phyloP scores from a whole-genome alignment of 768 basidiomycete species.

The Serendipita indica region DNA sequence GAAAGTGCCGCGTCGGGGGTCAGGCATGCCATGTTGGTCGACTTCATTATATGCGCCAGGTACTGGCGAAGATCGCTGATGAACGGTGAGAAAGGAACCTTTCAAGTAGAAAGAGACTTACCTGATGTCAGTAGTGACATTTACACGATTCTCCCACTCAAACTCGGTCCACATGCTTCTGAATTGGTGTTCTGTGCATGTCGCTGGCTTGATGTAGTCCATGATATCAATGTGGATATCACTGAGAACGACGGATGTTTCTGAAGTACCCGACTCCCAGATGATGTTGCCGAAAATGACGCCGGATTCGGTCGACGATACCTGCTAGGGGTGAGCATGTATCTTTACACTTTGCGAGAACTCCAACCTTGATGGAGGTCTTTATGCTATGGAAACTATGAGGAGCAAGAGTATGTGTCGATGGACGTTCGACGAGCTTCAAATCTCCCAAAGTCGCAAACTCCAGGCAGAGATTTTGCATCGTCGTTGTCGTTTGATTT shows the following conservation, averaged over 20 bases:
- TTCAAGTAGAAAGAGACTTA: constrained; percentile 27
- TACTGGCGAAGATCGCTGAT: constrained; percentile 75
- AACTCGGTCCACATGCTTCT: constrained; percentile 99
- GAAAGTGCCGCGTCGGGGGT: constrained; percentile 79
- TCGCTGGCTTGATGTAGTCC: constrained; percentile 94
- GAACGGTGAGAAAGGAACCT: neutral
- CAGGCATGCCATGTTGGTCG: constrained; percentile 94
- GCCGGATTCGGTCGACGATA: constrained; percentile 95
- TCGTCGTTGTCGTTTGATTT: constrained; percentile 85
- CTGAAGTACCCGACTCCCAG: constrained; percentile 73
- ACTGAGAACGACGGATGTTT: constrained; percentile 85
- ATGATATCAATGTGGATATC: constrained; percentile 98
- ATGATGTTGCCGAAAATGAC: constrained; percentile 97
- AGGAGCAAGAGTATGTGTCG: constrained; percentile 84
- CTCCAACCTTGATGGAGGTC: constrained; percentile 77
- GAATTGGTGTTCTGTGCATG: constrained; percentile 94
- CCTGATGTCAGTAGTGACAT: constrained; percentile 73
- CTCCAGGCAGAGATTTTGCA: constrained; percentile 93
- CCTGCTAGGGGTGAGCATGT: constrained; percentile 21
- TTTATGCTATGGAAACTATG: constrained; percentile 98
- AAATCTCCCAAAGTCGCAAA: constrained; percentile 95
- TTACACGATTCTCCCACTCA: constrained; percentile 99
- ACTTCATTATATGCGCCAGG: constrained; percentile 86
- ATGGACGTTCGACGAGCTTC: constrained; percentile 91
- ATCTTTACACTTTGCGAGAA: neutral